Evolutionary conservation across 2,329 filamentous ascomycete genomes (phyloP), one percentile per base, ranked within the genome.

Genomic region (Cladosporium sp.): DNA sequence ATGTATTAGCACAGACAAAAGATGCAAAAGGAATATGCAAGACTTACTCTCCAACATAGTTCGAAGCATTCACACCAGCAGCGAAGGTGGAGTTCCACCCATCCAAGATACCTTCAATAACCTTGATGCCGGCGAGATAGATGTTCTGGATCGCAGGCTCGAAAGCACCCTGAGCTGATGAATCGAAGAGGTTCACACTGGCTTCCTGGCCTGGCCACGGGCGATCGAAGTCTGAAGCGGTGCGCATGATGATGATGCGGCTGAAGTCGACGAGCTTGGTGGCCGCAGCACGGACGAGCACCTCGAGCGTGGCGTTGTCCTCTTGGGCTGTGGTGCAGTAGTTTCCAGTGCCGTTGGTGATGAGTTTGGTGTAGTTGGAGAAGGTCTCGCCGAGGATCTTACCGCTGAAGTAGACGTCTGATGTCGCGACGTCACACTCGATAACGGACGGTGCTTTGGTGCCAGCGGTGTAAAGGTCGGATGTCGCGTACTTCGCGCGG

Each of bases 311-410:
- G 0, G 89, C 89, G 70, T 88, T 91, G 73, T 92, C 89, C 76
- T 92, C 90, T 75, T 91, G 89, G 0, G 89, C 89, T 1, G 85
- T 89, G 77, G 88, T 86, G 79, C 89, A 91, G 78, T 91, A 91
- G 6, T 82, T 76, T 0, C 87, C 88, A 0, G 84, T 86, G 3
- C 88, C 88, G 71, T 91, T 91, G 2, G 89, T 92, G 78, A 88
- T 85, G 0, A 89, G 71, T 0, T 70, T 77, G 3, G 87, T 89
- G 23, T 85, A 89, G 68, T 89, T 87, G 70, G 86, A 87, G 72
- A 92, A 91, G 0, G 86, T 84, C 54, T 86, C 82, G 11, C 85
- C 82, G 2, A 92, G 83, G 23, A 86, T 74, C 0, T 76, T 79
- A 8, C 90, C 90, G 1, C 84, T 86, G 77, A 84, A 92, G 78